phyloP scores from a whole-genome alignment of 768 basidiomycete species.

The Pisolithus microcarpus region DNA sequence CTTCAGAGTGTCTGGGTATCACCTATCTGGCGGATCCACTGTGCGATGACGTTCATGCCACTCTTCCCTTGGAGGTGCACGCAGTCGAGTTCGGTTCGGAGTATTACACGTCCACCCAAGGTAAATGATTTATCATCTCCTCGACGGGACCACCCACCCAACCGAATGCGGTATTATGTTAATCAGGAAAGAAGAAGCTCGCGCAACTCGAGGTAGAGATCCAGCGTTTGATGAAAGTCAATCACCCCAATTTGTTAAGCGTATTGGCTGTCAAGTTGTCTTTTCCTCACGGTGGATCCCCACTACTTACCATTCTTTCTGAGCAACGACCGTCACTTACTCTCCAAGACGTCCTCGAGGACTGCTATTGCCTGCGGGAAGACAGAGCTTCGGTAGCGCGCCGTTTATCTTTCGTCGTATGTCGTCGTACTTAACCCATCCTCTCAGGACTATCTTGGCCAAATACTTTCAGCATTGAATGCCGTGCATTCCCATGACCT shows the following conservation, averaged over 20 bases:
- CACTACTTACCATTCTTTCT: slow-evolving; percentile 59
- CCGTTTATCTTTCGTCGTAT: slow-evolving; percentile 1
- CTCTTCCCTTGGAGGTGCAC: slow-evolving; percentile 60
- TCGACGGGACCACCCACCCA: not conserved
- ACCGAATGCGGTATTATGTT: not conserved
- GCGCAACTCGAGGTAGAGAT: slow-evolving; percentile 61
- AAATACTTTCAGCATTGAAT: slow-evolving; percentile 65
- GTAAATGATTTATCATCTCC: slow-evolving; percentile 17
- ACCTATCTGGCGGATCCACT: slow-evolving; percentile 71
- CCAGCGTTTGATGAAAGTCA: slow-evolving; percentile 48
- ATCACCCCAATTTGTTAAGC: slow-evolving; percentile 59
- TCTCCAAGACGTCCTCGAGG: slow-evolving; percentile 67
- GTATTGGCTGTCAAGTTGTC: slow-evolving; percentile 62
- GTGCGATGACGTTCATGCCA: slow-evolving; percentile 53
- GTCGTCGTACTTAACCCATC: not conserved
- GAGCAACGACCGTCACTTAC: slow-evolving; percentile 64
- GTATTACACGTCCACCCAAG: slow-evolving; percentile 66
- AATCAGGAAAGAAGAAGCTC: slow-evolving; percentile 59
- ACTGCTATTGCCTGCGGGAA: slow-evolving; percentile 67
- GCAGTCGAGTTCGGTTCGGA: slow-evolving; percentile 57
- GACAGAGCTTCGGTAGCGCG: slow-evolving; percentile 55
- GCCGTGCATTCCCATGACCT: slow-evolving; percentile 58
- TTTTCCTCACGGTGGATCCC: slow-evolving; percentile 41
- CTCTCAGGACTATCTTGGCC: slow-evolving; percentile 62
- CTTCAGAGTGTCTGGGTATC: slow-evolving; percentile 54